Evolutionary conservation across 177 flowering plant genomes (phyloP), one percentile per base, ranked within the genome.

Genomic region (Vitis hybrid): DNA sequence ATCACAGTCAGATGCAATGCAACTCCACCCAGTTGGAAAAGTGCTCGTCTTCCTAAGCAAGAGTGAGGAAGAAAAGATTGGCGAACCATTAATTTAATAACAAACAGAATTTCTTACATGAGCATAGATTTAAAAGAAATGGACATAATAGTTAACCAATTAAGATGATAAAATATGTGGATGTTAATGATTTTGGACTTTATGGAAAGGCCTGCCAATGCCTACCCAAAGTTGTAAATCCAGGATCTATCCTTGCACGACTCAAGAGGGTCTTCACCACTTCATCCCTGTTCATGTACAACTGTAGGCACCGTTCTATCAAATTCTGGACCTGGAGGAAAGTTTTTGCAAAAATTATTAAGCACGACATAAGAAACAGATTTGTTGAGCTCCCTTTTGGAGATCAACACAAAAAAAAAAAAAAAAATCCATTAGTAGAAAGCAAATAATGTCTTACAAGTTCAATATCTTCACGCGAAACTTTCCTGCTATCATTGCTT

Each of bases 181-280:
- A 53, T 53, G 56, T 5, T 13, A 13, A 13, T 16, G 16, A 4
- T 5, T 14, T 16, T 5, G 2, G 16, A 16, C 15, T 16, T 26
- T 39, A 6, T 21, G 56, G 12, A 22, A 18, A 65, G 18, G n/a
- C 12, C 45, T 29, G 39, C 53, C 51, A 65, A 56, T 61, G 14
- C 85, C 50, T 84, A 95, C 99, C 99, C 56, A 95, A 71, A 67
- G 92, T 81, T 51, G 99, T 95, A 81, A 95, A 95, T 48, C 94
- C 98, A 69, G 98, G 98, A 69, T 95, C 99, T 70, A 93, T 91
- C 81, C 87, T 88, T 69, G 97, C 98, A 59, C 93, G 96, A 80
- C 69, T 91, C 71, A 91, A 71, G 66, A 93, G 97, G 66, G 93
- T 90, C 72, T 89, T 91, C 13, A 93, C 92, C 60, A 93, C 99